Conservation (phyloP, 2,329 filamentous ascomycete species). For the Fusarium virguliforme region DNA sequence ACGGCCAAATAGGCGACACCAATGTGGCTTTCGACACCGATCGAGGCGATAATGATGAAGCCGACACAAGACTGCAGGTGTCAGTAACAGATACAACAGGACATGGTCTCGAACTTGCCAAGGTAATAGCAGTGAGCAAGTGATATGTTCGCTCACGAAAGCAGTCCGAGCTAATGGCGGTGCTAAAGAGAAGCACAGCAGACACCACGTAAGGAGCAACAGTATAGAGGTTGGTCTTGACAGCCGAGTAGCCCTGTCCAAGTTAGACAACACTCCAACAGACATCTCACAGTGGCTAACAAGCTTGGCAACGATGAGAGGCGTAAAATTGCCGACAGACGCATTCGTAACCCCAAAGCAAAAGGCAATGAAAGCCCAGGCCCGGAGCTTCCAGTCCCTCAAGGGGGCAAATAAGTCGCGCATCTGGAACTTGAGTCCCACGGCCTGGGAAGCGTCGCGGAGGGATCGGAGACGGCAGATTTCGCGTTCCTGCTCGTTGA, state of each 20-base stretch:
- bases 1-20: conserved; percentile 4
- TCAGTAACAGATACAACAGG: background rate
- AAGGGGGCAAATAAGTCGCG: conserved; percentile 1
- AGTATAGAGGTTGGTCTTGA: conserved; percentile 8
- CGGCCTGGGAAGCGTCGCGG: conserved; percentile 6
- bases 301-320: conserved; percentile 14
- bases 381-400: conserved; percentile 9
- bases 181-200: conserved; percentile 9
- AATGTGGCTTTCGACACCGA: background rate
- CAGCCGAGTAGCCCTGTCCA: background rate
- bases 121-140: background rate
- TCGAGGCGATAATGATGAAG: conserved; percentile 1
- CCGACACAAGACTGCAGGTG: background rate
- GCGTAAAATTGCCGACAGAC: conserved; percentile 5
- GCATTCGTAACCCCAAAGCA: conserved; percentile 7
- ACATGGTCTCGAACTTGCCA: background rate
- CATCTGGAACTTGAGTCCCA: conserved; percentile 4
- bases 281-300: background rate
- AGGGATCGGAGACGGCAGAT: conserved; percentile 4
- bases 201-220: conserved; percentile 7
- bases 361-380: background rate
- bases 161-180: conserved; percentile 12
- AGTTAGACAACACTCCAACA: background rate
- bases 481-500: background rate
- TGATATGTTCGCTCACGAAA: conserved; percentile 13